Percentiles rank a stretch among this genome's conserved stretches.
phyloP scores from a whole-genome alignment of 768 basidiomycete species.

The Lentinula lateritia region DNA sequence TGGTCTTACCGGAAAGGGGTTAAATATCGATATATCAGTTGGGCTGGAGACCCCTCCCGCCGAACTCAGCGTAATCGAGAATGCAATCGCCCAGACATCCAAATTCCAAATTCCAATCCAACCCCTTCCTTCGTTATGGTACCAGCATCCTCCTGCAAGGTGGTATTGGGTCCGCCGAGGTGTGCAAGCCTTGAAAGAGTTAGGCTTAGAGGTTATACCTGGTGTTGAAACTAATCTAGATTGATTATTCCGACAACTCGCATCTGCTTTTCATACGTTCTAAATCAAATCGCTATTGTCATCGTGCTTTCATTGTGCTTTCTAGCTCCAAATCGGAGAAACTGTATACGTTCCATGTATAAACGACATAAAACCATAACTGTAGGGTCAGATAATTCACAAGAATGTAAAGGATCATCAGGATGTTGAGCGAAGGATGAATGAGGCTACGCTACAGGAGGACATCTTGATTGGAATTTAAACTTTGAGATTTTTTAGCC shows the following conservation, averaged over 20 bases:
- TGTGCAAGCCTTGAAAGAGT: background rate
- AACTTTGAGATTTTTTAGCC: background rate
- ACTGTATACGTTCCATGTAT: too few species aligned
- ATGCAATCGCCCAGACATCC: background rate
- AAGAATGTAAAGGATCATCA: too few species aligned
- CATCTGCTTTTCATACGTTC: background rate
- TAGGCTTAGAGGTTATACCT: constrained; percentile 1
- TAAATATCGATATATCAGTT: background rate
- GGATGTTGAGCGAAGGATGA: too few species aligned
- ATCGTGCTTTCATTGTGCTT: background rate
- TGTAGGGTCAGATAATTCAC: too few species aligned
- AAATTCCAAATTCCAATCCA: background rate
- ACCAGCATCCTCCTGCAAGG: constrained; percentile 1
- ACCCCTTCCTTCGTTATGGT: constrained; percentile 3
- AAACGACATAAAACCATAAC: too few species aligned
- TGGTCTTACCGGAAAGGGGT: background rate
- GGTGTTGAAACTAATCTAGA: background rate
- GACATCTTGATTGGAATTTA: too few species aligned
- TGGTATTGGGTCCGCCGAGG: constrained; percentile 5
- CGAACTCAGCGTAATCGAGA: background rate
- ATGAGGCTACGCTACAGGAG: too few species aligned
- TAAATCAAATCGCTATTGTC: too few species aligned
- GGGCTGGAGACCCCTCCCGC: background rate
- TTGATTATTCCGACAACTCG: background rate
- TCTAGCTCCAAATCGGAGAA: background rate